Base-by-base conservation (phyloP, 441 rosid genomes). In the Erodium moschatum region DNA sequence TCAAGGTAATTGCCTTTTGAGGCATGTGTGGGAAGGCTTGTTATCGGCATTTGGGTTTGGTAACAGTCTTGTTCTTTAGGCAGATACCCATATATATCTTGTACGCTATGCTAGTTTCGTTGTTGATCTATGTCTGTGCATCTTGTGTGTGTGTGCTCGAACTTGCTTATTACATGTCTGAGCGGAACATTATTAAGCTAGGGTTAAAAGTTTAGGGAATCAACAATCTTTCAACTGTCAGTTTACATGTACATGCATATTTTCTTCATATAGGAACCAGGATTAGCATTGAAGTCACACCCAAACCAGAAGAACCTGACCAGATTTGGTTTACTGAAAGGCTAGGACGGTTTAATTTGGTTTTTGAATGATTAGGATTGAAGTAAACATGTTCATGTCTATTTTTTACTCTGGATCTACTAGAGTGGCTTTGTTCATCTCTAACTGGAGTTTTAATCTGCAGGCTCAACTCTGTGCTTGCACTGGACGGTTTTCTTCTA, bases 381-480 rank as follows among this genome's bases (percentile, higher is more conserved):
- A 58, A 19, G 56, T 13, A 8, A 67, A 46, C 4, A 6, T 38
- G 40, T 20, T 35, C 50, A 13, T 38, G 33, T 31, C 31, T 44
- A 33, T 66, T 20, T 18, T 6, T 5, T 10, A 12, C 10, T 31
- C 5, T 61, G 10, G 15, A 13, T 48, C 50, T 8, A 3, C 18
- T 18, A 13, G 40, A 40, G n/a, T 21, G 31, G 69, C 40, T 44
- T 18, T 60, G 52, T 63, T 6, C 67, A 18, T 35, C 7, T 58
- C 60, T 77, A 35, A 79, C 67, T 69, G 67, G 71, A 66, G 16
- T 27, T 20, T 24, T 4, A 61, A 29, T 73, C 66, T 71, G 54
- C 79, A 82, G 82, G 68, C 46, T 52, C 29, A 50, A 67, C 61
- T 61, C 73, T 74, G 70, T 65, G 65, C 80, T 65, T 78, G 79